Conservation (phyloP, 2,329 filamentous ascomycete genomes). For the Seiridium unicorne region DNA sequence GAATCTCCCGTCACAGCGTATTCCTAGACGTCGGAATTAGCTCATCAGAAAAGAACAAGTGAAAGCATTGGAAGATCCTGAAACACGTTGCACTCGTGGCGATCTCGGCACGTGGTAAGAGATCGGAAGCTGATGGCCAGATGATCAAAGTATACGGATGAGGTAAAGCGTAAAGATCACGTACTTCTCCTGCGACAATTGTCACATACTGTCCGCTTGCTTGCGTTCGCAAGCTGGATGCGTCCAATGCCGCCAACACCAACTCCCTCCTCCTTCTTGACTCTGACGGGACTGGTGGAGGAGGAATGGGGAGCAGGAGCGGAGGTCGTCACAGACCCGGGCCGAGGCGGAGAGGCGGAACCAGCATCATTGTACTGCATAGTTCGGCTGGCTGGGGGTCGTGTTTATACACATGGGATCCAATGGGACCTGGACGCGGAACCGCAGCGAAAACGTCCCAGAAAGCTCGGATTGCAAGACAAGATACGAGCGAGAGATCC, state of each 20-base stretch:
- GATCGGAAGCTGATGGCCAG: not conserved
- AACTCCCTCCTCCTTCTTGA: conserved; percentile 1
- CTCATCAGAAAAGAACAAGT: not conserved
- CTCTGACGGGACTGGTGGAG: not conserved
- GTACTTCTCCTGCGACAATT: conserved; percentile 42
- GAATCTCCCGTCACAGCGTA: conserved; percentile 42
- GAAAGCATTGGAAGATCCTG: not conserved
- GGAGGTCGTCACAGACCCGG: not conserved
- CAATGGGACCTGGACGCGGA: not conserved
- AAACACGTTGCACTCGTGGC: no score
- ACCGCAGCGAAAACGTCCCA: not conserved
- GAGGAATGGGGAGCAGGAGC: not conserved
- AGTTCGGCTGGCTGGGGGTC: not conserved
- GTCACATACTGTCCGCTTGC: conserved; percentile 41
- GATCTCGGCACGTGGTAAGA: not conserved
- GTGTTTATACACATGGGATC: not conserved
- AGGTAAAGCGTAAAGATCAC: conserved; percentile 13
- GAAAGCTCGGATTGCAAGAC: not conserved
- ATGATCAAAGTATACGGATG: not conserved
- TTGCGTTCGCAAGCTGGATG: conserved; percentile 8
- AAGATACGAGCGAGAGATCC: not conserved
- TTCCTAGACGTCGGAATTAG: conserved; percentile 28
- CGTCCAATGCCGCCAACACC: not conserved
- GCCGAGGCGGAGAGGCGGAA: not conserved
- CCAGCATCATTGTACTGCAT: not conserved